phyloP scores from a whole-genome alignment of 2,329 filamentous ascomycete genomes.

The Apiospora arundinis region DNA sequence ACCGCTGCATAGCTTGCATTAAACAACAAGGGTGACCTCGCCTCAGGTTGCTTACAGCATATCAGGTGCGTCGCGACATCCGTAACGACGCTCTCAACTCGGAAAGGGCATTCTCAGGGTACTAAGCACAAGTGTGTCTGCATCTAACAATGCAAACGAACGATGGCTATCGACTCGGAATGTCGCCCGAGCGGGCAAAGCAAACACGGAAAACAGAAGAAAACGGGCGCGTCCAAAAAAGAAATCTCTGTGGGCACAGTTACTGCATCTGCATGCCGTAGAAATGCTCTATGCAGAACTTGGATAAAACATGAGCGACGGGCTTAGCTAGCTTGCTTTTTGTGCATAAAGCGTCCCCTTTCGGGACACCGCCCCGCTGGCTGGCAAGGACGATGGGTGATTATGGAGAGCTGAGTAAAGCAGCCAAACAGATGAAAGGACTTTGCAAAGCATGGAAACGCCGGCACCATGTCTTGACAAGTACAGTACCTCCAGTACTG shows the following conservation, averaged over 20 bases:
- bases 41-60: not conserved
- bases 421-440: slow-evolving; percentile 4
- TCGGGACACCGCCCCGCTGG: slow-evolving; percentile 1
- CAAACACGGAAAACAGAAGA: not conserved
- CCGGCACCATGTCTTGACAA: not conserved
- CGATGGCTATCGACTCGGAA: not conserved
- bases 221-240: not conserved
- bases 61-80: not conserved
- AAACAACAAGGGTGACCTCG: not conserved
- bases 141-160: not conserved
- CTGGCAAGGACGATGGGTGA: not conserved
- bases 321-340: not conserved
- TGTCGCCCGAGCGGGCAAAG: not conserved
- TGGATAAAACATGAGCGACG: not conserved
- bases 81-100: not conserved
- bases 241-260: not conserved
- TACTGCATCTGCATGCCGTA: not conserved
- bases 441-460: slow-evolving; percentile 7
- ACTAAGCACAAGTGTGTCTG: not conserved
- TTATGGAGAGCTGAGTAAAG: slow-evolving; percentile 15
- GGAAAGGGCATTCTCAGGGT: not conserved
- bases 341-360: not conserved
- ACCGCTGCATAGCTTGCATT: slow-evolving; percentile 4
- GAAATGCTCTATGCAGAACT: not conserved
- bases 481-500: slow-evolving; percentile 19